Evolutionary conservation across 768 basidiomycete species (phyloP).

Genomic region (Mycena floridula): DNA sequence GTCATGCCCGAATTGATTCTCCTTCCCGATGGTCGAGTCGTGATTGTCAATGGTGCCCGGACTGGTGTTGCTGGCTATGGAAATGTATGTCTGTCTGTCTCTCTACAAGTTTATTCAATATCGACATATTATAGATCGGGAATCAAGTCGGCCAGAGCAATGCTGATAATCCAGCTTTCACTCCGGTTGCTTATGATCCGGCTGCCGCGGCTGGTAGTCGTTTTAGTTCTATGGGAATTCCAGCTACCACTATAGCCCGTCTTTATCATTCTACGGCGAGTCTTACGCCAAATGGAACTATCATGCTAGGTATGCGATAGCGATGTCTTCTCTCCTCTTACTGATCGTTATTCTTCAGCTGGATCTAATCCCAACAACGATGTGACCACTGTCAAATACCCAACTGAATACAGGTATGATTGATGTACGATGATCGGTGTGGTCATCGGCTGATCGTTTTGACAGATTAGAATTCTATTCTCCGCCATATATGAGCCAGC

Average conservation of each 20-base stretch:
- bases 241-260: conserved; percentile 60
- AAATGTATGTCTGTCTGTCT: conserved; percentile 40
- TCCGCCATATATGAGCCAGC: conserved; percentile 40
- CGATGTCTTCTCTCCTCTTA: neutral
- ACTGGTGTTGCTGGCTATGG: conserved; percentile 75
- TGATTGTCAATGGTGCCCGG: conserved; percentile 73
- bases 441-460: conserved; percentile 42
- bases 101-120: too few relatives aligned
- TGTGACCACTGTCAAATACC: conserved; percentile 62
- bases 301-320: conserved; percentile 45
- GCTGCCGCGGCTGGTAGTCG: conserved; percentile 52
- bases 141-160: conserved; percentile 70
- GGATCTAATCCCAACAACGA: conserved; percentile 84
- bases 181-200: conserved; percentile 68
- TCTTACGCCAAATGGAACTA: conserved; percentile 59
- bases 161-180: conserved; percentile 65
- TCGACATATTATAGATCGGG: conserved; percentile 17
- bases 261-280: conserved; percentile 84
- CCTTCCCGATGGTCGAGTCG: conserved; percentile 67
- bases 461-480: conserved; percentile 32
- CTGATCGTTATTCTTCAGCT: conserved; percentile 26
- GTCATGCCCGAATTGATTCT: conserved; percentile 76
- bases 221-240: conserved; percentile 43
- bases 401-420: conserved; percentile 87
- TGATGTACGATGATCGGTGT: conserved; percentile 64